phyloP scores from a whole-genome alignment of 106 monocot genomes.

The Alisma plantagoaquatica region DNA sequence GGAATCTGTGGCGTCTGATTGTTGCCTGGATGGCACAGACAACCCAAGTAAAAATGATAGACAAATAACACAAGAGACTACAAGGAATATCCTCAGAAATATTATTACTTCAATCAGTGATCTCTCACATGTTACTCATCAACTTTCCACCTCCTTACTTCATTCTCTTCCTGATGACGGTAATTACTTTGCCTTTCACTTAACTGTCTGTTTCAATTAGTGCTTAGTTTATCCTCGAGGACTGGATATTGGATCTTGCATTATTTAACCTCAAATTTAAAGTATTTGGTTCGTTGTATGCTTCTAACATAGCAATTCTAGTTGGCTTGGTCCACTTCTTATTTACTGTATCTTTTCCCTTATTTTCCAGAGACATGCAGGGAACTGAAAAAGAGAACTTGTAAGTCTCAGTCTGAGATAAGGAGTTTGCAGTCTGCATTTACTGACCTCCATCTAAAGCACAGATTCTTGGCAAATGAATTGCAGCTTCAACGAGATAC shows the following conservation, averaged over 20 bases:
- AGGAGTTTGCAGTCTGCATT: slow-evolving; percentile 27
- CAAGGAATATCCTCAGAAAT: slow-evolving; percentile 31
- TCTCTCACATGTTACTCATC: slow-evolving; percentile 41
- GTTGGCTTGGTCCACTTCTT: no score
- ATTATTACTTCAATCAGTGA: slow-evolving; percentile 29
- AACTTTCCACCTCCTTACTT: slow-evolving; percentile 20
- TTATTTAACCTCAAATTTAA: neutral
- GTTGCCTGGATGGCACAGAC: slow-evolving; percentile 25
- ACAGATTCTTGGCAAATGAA: slow-evolving; percentile 39
- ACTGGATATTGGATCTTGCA: no score
- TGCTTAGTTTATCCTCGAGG: neutral
- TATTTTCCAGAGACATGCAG: slow-evolving; percentile 14
- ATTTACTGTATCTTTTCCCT: neutral
- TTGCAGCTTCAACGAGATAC: slow-evolving; percentile 44
- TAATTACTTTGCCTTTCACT: slow-evolving; percentile 10
- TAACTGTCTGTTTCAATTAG: neutral
- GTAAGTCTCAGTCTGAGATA: slow-evolving; percentile 24
- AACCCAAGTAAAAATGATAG: slow-evolving; percentile 16
- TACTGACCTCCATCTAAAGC: slow-evolving; percentile 56
- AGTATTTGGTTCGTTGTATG: neutral
- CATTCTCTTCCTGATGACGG: slow-evolving; percentile 35
- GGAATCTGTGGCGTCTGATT: slow-evolving; percentile 56
- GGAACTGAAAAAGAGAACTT: slow-evolving; percentile 27
- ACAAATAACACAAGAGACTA: slow-evolving; percentile 9
- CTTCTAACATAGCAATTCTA: no score